These are phyloP conservation scores for Endocarpon pusillum DNA, from an alignment of 495 filamentous ascomycete genomes.

Conservation along the genomic window DNA sequence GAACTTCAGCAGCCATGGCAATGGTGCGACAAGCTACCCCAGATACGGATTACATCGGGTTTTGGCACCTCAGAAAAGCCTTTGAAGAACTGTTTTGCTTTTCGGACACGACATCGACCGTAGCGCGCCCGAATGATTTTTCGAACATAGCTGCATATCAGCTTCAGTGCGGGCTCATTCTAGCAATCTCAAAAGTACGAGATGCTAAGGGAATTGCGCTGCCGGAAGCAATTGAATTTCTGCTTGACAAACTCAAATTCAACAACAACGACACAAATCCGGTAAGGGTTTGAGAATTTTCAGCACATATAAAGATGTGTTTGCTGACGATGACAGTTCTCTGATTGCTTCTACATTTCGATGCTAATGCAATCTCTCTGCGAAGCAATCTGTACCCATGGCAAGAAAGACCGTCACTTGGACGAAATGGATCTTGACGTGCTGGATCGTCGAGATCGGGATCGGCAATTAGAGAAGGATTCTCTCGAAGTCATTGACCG, in stretches of 20 bases:
- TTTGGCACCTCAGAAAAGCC: slow-evolving; percentile 64
- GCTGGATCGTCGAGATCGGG: slow-evolving; percentile 37
- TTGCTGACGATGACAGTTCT: slow-evolving; percentile 31
- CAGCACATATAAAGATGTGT: not conserved
- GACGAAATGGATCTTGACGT: slow-evolving; percentile 28
- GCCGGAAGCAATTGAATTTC: slow-evolving; percentile 52
- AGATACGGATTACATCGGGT: slow-evolving; percentile 58
- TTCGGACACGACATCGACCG: slow-evolving; percentile 36
- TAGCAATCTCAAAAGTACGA: slow-evolving; percentile 60
- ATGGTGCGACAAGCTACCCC: slow-evolving; percentile 56
- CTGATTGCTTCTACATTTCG: slow-evolving; percentile 75
- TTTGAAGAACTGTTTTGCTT: slow-evolving; percentile 85
- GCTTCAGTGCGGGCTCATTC: slow-evolving; percentile 64
- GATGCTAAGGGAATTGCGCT: slow-evolving; percentile 64
- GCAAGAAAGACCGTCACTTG: slow-evolving; percentile 10
- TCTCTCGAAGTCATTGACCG: slow-evolving; percentile 77
- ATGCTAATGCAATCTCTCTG: slow-evolving; percentile 65
- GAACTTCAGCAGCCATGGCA: slow-evolving; percentile 58
- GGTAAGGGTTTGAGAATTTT: slow-evolving; percentile 21
- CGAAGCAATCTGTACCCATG: slow-evolving; percentile 28
- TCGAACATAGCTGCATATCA: slow-evolving; percentile 63
- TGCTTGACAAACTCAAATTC: slow-evolving; percentile 74
- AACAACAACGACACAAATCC: slow-evolving; percentile 86
- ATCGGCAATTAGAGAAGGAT: slow-evolving; percentile 45
- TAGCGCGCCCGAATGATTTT: slow-evolving; percentile 81